Evolutionary conservation across 176 grass and related monocot genomes (phyloP).

Genomic region (Oryza meridionalis): DNA sequence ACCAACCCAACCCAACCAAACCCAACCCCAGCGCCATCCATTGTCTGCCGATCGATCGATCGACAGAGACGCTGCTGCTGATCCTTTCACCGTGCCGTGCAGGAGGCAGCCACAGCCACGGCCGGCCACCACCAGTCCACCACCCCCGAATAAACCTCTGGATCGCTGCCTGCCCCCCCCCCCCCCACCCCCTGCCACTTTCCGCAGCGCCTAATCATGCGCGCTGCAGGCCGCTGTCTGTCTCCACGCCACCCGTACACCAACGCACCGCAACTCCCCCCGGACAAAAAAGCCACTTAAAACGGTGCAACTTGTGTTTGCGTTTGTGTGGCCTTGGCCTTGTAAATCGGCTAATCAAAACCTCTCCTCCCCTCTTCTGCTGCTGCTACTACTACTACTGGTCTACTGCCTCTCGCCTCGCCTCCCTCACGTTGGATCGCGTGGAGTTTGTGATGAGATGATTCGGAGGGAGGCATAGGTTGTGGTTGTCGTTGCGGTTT

Average conservation of each 20-base stretch:
- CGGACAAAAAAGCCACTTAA: not conserved
- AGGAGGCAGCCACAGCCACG: not conserved
- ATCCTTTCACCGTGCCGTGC: too few relatives aligned
- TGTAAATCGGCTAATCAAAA: not conserved
- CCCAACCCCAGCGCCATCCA: not conserved
- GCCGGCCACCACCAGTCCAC: not conserved
- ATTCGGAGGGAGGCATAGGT: not conserved
- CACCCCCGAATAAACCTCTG: slow-evolving; percentile 45
- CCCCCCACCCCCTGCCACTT: slow-evolving; percentile 7
- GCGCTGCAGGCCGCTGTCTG: too few relatives aligned
- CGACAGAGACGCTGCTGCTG: slow-evolving; percentile 4
- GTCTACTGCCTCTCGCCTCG: not conserved
- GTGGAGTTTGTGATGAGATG: not conserved
- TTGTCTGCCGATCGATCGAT: not conserved
- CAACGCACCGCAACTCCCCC: not conserved
- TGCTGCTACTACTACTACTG: not conserved
- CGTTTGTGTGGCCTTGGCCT: too few relatives aligned
- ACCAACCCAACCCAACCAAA: too few relatives aligned
- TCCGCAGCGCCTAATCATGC: not conserved
- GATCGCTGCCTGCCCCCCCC: slow-evolving; percentile 20
- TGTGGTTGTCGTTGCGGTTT: not conserved
- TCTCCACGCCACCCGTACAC: not conserved
- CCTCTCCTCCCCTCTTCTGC: not conserved
- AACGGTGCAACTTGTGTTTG: not conserved
- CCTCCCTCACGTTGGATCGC: not conserved